A percentile compares a stretch with the other conserved stretches of the same genome.
phyloP scores from a whole-genome alignment of 192 early-diverging fungal genomes.

The Gigaspora rosea region DNA sequence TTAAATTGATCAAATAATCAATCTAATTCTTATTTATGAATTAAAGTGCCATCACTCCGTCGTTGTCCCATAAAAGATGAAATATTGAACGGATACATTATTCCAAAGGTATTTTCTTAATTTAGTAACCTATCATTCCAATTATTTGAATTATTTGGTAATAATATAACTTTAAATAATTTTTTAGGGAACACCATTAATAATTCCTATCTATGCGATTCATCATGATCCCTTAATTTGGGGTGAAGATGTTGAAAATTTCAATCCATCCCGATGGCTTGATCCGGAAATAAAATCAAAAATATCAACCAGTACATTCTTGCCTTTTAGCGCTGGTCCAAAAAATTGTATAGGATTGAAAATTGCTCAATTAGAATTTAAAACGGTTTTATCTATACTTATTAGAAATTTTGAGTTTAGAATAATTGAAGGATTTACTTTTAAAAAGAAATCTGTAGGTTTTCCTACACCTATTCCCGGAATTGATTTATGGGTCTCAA shows the following conservation, averaged over 20 bases:
- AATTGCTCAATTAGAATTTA: conserved; percentile 59
- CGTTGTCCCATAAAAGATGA: conserved; percentile 43
- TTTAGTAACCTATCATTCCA: too few relatives aligned
- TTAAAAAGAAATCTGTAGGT: too few relatives aligned
- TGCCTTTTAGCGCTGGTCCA: conserved; percentile 54
- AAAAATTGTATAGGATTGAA: conserved; percentile 58
- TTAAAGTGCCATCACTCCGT: conserved; percentile 40
- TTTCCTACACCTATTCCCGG: too few relatives aligned
- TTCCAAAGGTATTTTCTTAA: conserved; percentile 48
- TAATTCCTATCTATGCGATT: conserved; percentile 40
- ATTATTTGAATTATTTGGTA: too few relatives aligned
- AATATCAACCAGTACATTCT: conserved; percentile 34
- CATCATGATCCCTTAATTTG: conserved; percentile 48
- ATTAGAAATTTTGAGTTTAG: conserved; percentile 20
- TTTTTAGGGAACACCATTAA: conserved; percentile 35
- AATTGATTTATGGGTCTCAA: too few relatives aligned
- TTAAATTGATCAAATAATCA: neutral
- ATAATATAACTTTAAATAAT: neutral
- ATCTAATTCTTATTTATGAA: neutral
- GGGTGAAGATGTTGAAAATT: conserved; percentile 54
- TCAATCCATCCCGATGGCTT: conserved; percentile 58
- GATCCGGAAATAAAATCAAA: conserved; percentile 36
- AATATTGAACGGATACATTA: conserved; percentile 40
- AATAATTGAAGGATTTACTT: too few relatives aligned
- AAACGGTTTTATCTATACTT: conserved; percentile 43